These are phyloP conservation scores for Erysimum cheiranthoides DNA, from an alignment of 345 rosid species.

Conservation along the genomic window DNA sequence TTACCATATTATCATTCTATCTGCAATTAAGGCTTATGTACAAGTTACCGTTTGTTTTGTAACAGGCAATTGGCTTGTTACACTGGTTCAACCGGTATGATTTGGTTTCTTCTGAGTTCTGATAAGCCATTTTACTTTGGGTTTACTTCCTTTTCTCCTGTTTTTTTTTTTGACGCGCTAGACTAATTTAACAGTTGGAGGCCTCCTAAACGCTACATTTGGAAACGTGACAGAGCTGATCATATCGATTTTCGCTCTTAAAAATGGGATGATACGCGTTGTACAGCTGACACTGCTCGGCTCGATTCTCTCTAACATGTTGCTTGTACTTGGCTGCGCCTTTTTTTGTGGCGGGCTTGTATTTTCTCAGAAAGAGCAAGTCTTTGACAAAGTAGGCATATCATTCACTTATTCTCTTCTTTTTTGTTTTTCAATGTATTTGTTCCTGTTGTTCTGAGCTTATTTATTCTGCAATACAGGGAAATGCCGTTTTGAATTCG, in stretches of 20 bases:
- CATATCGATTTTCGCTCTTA: conserved; percentile 86
- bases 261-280: conserved; percentile 78
- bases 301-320: conserved; percentile 93
- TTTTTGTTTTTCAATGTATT: not conserved
- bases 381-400: conserved; percentile 71
- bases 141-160: conserved; percentile 6
- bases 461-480: conserved; percentile 58
- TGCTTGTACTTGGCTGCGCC: conserved; percentile 96
- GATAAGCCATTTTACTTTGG: too few species aligned
- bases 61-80: conserved; percentile 85
- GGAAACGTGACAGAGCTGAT: conserved; percentile 96
- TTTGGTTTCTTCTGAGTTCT: conserved; percentile 4
- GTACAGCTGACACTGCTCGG: conserved; percentile 91
- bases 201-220: conserved; percentile 91
- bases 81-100: conserved; percentile 89
- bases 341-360: conserved; percentile 90
- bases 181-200: conserved; percentile 62
- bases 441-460: conserved; percentile 36
- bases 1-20: not conserved
- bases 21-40: not conserved
- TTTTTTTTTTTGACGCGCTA: not conserved
- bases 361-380: conserved; percentile 69
- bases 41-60: conserved; percentile 7
- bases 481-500: conserved; percentile 77
- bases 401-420: not conserved